Evolutionary conservation across 2,329 filamentous ascomycete genomes (phyloP).

Genomic region (Fusarium cicatricum): DNA sequence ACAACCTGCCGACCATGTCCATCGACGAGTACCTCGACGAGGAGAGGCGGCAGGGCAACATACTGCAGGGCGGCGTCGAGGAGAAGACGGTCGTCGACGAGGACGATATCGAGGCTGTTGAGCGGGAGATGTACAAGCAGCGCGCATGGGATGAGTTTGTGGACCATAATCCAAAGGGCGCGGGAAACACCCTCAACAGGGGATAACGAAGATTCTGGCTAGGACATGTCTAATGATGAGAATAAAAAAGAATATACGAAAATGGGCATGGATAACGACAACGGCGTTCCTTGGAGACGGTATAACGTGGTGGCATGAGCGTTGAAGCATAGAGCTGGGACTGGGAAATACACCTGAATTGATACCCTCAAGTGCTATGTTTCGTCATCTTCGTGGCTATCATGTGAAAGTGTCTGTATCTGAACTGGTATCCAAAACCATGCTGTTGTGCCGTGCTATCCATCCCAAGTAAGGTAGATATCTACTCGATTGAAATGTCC

Average conservation of each 20-base stretch:
- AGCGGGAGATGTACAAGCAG: slow-evolving; percentile 92
- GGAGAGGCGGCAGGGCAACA: slow-evolving; percentile 82
- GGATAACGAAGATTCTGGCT: slow-evolving; percentile 52
- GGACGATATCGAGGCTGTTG: slow-evolving; percentile 87
- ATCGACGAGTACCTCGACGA: slow-evolving; percentile 98
- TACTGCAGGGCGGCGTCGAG: slow-evolving; percentile 90
- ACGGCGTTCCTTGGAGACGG: slow-evolving; percentile 15
- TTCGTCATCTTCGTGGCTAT: background rate
- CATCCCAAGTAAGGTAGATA: no score
- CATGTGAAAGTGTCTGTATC: slow-evolving; percentile 1
- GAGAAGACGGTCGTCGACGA: slow-evolving; percentile 81
- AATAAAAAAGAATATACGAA: background rate
- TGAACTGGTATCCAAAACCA: background rate
- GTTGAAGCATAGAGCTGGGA: slow-evolving; percentile 4
- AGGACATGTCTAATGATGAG: background rate
- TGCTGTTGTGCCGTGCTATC: background rate
- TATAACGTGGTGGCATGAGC: slow-evolving; percentile 13
- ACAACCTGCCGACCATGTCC: slow-evolving; percentile 95
- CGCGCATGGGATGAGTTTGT: slow-evolving; percentile 94
- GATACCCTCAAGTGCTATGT: slow-evolving; percentile 11
- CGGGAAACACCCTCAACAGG: slow-evolving; percentile 84
- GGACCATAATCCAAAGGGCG: slow-evolving; percentile 86
- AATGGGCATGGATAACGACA: slow-evolving; percentile 16
- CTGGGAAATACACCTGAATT: slow-evolving; percentile 20
- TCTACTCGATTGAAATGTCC: no score